A percentile compares a stretch with the other conserved stretches of the same genome.
Evolutionary conservation across 306 rosid genomes (phyloP).

Genomic region (Cicer chorassanicum): DNA sequence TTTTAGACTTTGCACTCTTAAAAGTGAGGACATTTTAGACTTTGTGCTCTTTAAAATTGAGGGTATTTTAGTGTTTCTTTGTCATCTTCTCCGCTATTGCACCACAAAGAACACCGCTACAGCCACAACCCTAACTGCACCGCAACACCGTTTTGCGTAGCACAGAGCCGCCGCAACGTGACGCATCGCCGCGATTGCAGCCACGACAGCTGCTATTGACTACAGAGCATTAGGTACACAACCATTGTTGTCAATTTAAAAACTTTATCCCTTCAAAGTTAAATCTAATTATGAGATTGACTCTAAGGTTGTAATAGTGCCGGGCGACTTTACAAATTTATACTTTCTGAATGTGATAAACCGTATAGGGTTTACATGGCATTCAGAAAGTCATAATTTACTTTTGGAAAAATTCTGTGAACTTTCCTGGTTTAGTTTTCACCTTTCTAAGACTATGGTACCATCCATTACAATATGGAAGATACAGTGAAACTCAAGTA

Average conservation of each 20-base stretch:
- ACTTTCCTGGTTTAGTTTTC: constrained; percentile 9
- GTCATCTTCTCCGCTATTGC: too few relatives aligned
- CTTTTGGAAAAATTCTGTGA: neutral
- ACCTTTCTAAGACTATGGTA: constrained; percentile 2
- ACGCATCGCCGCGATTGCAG: too few relatives aligned
- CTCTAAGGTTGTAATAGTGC: neutral
- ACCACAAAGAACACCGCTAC: too few relatives aligned
- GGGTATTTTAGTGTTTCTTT: too few relatives aligned
- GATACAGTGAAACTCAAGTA: neutral
- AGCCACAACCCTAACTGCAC: too few relatives aligned
- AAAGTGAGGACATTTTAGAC: too few relatives aligned
- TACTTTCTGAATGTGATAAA: constrained; percentile 2
- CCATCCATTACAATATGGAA: constrained; percentile 18
- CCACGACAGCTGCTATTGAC: too few relatives aligned
- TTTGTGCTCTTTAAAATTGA: too few relatives aligned
- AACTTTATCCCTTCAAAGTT: constrained; percentile 5
- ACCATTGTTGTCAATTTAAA: constrained; percentile 13
- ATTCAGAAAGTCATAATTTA: neutral
- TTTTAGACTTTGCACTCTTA: too few relatives aligned
- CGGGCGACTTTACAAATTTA: neutral
- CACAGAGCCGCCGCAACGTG: too few relatives aligned
- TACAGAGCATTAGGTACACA: neutral
- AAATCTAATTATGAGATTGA: constrained; percentile 11
- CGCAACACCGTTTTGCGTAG: too few relatives aligned
- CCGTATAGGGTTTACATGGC: neutral